Conservation (phyloP, 225 moss, liverwort and hornwort genomes). For the Antitrichia curtipendula region DNA sequence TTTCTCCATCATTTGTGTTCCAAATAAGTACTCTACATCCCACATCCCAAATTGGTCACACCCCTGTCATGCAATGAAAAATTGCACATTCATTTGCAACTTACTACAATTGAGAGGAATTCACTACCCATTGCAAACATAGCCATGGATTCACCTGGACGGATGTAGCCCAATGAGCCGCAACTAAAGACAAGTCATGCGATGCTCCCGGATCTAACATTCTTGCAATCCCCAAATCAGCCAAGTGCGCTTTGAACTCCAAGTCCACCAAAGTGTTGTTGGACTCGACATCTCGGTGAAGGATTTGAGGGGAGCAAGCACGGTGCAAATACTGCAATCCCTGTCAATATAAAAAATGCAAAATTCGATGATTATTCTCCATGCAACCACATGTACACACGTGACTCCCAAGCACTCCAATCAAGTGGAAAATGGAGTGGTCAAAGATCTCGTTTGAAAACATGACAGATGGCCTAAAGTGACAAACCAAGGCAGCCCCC, state of each 20-base stretch:
- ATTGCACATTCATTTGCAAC: no score
- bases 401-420: fast-evolving
- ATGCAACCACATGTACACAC: fast-evolving
- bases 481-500: not conserved
- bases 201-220: not conserved
- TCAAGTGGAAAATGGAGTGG: not conserved
- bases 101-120: not conserved
- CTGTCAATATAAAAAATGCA: not conserved
- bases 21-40: not conserved
- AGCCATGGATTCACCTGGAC: not conserved
- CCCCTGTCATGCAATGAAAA: not conserved
- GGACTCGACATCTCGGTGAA: not conserved
- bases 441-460: fast-evolving
- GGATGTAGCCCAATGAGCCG: not conserved
- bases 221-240: not conserved
- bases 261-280: not conserved
- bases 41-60: not conserved
- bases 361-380: not conserved
- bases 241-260: not conserved
- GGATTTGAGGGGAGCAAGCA: not conserved
- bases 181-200: not conserved
- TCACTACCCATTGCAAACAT: not conserved
- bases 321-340: not conserved
- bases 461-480: not conserved
- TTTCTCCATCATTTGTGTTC: not conserved